Conservation (phyloP, 192 early-diverging fungal genomes). For the Entomortierella lignicola region DNA sequence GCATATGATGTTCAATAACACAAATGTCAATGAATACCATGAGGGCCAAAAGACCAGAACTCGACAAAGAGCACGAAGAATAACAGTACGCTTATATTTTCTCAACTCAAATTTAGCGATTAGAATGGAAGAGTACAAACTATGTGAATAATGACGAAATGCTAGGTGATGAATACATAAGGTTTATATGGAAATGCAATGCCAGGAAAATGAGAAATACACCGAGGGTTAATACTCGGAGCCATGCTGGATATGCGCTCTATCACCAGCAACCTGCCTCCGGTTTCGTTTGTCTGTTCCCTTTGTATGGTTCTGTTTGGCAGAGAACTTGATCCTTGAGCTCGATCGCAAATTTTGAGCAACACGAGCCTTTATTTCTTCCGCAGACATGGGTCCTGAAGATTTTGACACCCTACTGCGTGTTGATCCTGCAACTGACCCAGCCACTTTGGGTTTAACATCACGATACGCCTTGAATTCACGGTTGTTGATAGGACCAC, state of each 20-base stretch:
- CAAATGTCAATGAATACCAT: too few relatives aligned
- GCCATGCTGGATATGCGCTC: slow-evolving; percentile 44
- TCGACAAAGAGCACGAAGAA: too few relatives aligned
- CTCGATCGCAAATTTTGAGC: slow-evolving; percentile 51
- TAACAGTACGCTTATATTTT: too few relatives aligned
- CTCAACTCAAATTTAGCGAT: background rate
- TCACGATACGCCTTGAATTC: slow-evolving; percentile 64
- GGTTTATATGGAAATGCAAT: too few relatives aligned
- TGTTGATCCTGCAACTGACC: slow-evolving; percentile 44
- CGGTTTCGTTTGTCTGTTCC: slow-evolving; percentile 65
- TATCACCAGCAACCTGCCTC: slow-evolving; percentile 25
- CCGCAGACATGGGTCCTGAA: slow-evolving; percentile 47
- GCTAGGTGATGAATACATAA: too few relatives aligned
- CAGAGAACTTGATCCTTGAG: slow-evolving; percentile 35
- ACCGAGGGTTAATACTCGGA: slow-evolving; percentile 30
- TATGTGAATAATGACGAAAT: too few relatives aligned
- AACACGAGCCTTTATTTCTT: slow-evolving; percentile 65
- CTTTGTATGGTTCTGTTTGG: slow-evolving; percentile 63
- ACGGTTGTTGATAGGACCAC: slow-evolving; percentile 58
- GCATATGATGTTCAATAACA: too few relatives aligned
- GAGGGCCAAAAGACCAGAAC: too few relatives aligned
- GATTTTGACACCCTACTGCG: slow-evolving; percentile 39
- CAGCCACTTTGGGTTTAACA: slow-evolving; percentile 30
- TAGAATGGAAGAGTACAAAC: background rate
- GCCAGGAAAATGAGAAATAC: too few relatives aligned